Conservation (phyloP, 768 basidiomycete species). For the Russula earlei region DNA sequence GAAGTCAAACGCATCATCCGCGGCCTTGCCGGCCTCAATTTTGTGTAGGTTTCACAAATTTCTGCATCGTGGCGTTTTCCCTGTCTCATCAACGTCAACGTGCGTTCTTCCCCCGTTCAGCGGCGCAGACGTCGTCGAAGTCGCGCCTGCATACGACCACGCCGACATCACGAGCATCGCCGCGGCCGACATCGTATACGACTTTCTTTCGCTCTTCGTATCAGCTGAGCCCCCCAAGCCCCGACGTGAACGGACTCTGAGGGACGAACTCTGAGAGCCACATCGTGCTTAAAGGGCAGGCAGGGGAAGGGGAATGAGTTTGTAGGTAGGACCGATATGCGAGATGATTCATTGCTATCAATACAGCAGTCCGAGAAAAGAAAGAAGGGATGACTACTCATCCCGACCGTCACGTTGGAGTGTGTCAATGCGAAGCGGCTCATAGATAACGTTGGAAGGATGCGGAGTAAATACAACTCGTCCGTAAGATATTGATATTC, state of each 20-base stretch:
- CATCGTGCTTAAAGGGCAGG: background rate
- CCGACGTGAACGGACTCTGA: conserved; percentile 16
- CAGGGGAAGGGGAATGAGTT: background rate
- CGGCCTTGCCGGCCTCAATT: conserved; percentile 69
- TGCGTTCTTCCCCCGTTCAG: no score
- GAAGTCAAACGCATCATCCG: conserved; percentile 76
- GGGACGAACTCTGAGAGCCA: conserved; percentile 25
- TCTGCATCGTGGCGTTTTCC: background rate
- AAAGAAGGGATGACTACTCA: background rate
- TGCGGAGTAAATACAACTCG: background rate
- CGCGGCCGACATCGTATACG: conserved; percentile 60
- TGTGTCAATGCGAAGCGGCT: background rate
- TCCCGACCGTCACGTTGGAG: background rate
- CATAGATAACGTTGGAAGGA: background rate
- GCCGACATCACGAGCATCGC: conserved; percentile 63
- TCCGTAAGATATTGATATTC: background rate
- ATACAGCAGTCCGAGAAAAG: background rate
- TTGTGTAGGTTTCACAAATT: conserved; percentile 45
- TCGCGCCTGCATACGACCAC: conserved; percentile 64
- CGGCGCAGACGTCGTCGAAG: conserved; percentile 66
- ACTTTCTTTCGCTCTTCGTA: conserved; percentile 55
- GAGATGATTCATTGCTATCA: background rate
- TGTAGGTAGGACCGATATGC: background rate
- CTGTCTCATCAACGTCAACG: background rate
- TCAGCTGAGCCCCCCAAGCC: conserved; percentile 33